phyloP scores from a whole-genome alignment of 176 grass and related monocot species.

The sorghum (Sorghum bicolor) region DNA sequence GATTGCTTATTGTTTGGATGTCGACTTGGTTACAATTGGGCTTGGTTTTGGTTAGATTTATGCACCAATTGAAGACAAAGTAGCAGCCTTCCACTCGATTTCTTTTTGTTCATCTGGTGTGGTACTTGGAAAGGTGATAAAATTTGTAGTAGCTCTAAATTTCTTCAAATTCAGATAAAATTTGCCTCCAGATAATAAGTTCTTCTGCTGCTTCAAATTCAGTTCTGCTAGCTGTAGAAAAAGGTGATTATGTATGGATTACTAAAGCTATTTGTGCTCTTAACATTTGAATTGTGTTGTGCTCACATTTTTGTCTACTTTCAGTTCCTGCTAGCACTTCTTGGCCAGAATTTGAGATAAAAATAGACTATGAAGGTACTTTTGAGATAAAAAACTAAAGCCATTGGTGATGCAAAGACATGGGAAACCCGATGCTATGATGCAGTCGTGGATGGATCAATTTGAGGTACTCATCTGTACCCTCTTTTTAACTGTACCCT shows the following conservation, averaged over 20 bases:
- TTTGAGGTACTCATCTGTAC: too few relatives aligned
- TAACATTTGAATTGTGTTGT: slow-evolving; percentile 2
- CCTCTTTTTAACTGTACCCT: too few relatives aligned
- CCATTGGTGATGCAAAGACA: slow-evolving; percentile 56
- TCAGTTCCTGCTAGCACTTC: slow-evolving; percentile 55
- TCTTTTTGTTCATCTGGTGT: slow-evolving; percentile 96
- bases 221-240: slow-evolving; percentile 21
- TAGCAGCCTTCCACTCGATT: slow-evolving; percentile 73
- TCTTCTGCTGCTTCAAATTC: slow-evolving; percentile 47
- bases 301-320: slow-evolving; percentile 31
- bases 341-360: slow-evolving; percentile 89
- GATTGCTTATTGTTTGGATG: background rate
- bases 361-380: slow-evolving; percentile 55
- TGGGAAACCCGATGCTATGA: slow-evolving; percentile 59
- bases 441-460: slow-evolving; percentile 71
- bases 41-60: slow-evolving; percentile 54
- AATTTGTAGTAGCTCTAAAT: slow-evolving; percentile 67
- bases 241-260: slow-evolving; percentile 40
- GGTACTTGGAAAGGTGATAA: slow-evolving; percentile 97
- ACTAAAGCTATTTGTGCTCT: slow-evolving; percentile 18
- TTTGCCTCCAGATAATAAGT: slow-evolving; percentile 52
- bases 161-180: too few relatives aligned
- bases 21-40: background rate
- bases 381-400: slow-evolving; percentile 52
- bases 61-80: slow-evolving; percentile 49